A percentile compares a stretch with the other conserved stretches of the same genome.
Evolutionary conservation across 2,329 filamentous ascomycete species (phyloP).

Genomic region (Ophiostoma novo-ulmi): DNA sequence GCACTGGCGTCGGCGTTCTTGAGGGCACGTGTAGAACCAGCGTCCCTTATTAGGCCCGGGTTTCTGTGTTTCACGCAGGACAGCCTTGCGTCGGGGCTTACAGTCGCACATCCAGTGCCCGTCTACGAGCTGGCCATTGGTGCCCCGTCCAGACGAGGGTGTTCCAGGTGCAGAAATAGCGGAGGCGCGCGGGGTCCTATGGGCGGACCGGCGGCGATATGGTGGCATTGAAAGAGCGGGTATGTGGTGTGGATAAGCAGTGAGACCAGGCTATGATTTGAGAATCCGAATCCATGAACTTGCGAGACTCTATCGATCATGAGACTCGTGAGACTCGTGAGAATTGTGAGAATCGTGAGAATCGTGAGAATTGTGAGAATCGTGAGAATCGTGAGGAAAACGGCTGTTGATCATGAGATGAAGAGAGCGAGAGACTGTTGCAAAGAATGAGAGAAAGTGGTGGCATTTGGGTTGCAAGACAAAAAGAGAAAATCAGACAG

Average conservation of each 20-base stretch:
- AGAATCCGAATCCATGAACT: not conserved
- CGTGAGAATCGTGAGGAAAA: too few relatives aligned
- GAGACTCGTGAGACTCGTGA: not conserved
- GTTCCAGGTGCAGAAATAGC: not conserved
- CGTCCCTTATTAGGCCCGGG: conserved; percentile 39
- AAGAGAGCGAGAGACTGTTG: not conserved
- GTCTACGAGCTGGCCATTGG: conserved; percentile 29
- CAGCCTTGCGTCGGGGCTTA: conserved; percentile 38
- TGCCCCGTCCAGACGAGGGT: conserved; percentile 21
- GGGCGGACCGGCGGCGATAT: not conserved
- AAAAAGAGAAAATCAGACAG: not conserved
- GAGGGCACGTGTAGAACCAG: conserved; percentile 41
- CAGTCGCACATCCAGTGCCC: conserved; percentile 38
- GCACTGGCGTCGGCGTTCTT: conserved; percentile 35
- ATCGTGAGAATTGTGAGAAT: not conserved
- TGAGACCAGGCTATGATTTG: not conserved
- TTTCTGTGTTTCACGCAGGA: conserved; percentile 38
- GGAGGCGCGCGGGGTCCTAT: not conserved
- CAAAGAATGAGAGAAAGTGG: not conserved
- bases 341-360: too few relatives aligned
- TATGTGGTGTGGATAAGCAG: not conserved
- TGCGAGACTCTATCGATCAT: not conserved
- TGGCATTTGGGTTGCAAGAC: not conserved
- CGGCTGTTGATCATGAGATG: not conserved
- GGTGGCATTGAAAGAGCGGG: not conserved